phyloP scores from a whole-genome alignment of 345 rosid species.

The Diplotaxis tenuifolia region DNA sequence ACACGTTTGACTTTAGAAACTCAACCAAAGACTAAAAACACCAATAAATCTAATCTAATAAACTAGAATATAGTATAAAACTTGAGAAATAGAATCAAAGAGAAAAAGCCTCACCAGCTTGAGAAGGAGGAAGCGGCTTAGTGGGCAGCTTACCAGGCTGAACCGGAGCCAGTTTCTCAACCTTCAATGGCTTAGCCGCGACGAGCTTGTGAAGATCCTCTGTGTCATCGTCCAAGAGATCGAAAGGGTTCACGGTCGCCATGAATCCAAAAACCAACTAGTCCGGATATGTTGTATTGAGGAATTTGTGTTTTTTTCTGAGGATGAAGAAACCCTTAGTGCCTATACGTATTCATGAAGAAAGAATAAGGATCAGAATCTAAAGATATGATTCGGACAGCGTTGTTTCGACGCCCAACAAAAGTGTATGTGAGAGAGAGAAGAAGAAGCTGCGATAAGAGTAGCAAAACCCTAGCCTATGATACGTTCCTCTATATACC shows the following conservation, averaged over 20 bases:
- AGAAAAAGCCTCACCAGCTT: constrained; percentile 60
- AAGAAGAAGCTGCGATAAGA: constrained; percentile 15
- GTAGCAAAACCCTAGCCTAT: constrained; percentile 25
- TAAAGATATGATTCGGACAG: constrained; percentile 28
- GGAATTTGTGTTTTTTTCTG: background rate
- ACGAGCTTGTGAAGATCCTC: constrained; percentile 67
- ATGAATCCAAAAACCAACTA: constrained; percentile 29
- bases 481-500: constrained; percentile 3
- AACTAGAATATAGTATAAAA: background rate
- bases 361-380: constrained; percentile 19
- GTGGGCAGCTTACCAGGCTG: constrained; percentile 58
- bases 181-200: constrained; percentile 50
- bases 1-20: constrained; percentile 2
- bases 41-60: background rate
- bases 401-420: constrained; percentile 32
- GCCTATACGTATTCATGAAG: constrained; percentile 24
- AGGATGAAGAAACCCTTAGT: constrained; percentile 13
- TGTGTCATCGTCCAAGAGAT: constrained; percentile 67
- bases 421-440: background rate
- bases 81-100: background rate
- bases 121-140: constrained; percentile 73
- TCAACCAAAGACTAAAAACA: background rate
- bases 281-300: background rate
- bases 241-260: constrained; percentile 82
- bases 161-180: constrained; percentile 38